Percentiles rank a stretch among this genome's conserved stretches.
phyloP scores from a whole-genome alignment of 805 yeast genomes.

The Lachancea mirantina region DNA sequence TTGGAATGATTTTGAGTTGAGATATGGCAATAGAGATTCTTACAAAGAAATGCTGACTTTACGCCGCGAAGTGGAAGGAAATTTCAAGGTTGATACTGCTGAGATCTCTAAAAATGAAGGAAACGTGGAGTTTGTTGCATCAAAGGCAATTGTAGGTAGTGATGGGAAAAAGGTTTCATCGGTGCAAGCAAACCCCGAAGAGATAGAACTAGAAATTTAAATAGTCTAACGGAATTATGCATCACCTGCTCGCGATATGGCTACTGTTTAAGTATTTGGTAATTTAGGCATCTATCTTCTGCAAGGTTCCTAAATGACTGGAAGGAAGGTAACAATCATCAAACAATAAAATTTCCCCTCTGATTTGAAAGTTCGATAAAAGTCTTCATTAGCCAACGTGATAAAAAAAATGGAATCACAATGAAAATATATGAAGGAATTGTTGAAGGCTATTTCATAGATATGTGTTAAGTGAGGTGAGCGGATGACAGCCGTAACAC shows the following conservation, averaged over 20 bases:
- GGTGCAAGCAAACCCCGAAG: constrained; percentile 43
- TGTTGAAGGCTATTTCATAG: no score
- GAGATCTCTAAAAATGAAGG: constrained; percentile 20
- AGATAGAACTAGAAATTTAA: constrained; percentile 48
- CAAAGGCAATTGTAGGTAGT: constrained; percentile 30
- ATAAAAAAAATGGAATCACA: no score
- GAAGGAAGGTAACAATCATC: no score
- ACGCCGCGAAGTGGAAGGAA: constrained; percentile 38
- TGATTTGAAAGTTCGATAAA: no score
- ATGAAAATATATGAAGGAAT: no score
- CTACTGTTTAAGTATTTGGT: no score
- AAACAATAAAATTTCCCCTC: no score
- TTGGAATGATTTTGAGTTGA: constrained; percentile 73
- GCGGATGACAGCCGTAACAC: background rate
- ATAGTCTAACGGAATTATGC: background rate
- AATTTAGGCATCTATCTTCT: no score
- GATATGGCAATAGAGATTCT: constrained; percentile 60
- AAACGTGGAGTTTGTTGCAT: constrained; percentile 43
- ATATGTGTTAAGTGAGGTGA: no score
- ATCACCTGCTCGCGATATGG: no score
- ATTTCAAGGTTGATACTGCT: constrained; percentile 27
- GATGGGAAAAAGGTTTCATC: constrained; percentile 28
- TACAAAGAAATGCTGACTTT: constrained; percentile 66
- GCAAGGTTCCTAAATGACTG: no score
- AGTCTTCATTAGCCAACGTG: no score